Conservation (phyloP, 768 basidiomycete species). For the Pleurotus sapidus region DNA sequence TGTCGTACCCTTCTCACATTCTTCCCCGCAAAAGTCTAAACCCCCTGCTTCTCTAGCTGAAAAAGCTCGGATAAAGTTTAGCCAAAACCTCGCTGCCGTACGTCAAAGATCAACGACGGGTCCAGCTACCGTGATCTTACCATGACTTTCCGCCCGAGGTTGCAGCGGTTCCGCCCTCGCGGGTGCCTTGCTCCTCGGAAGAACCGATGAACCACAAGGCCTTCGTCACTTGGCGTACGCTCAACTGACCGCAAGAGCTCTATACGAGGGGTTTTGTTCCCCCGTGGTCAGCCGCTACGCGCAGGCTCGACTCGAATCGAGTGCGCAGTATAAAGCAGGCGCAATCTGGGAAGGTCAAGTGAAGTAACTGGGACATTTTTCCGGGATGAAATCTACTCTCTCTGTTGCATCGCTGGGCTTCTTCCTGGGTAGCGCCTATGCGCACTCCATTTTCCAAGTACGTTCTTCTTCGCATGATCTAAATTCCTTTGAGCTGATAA, state of each 20-base stretch:
- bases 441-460: slow-evolving; percentile 54
- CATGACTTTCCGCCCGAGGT: background rate
- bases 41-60: too few relatives aligned
- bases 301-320: background rate
- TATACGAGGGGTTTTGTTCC: background rate
- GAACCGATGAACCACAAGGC: background rate
- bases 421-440: slow-evolving; percentile 32
- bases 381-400: slow-evolving; percentile 20
- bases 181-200: background rate
- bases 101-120: background rate
- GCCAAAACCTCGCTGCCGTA: slow-evolving; percentile 2
- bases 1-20: too few relatives aligned
- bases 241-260: background rate
- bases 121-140: background rate
- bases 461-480: background rate
- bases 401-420: slow-evolving; percentile 24
- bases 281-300: background rate
- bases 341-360: background rate
- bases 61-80: background rate
- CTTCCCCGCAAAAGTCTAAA: background rate
- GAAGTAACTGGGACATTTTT: background rate
- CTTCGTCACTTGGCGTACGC: background rate
- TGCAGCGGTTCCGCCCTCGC: background rate
- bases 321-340: background rate
- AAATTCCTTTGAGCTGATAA: background rate